Evolutionary conservation across 495 filamentous ascomycete species (phyloP).

Genomic region (Aspergillus indologenus): DNA sequence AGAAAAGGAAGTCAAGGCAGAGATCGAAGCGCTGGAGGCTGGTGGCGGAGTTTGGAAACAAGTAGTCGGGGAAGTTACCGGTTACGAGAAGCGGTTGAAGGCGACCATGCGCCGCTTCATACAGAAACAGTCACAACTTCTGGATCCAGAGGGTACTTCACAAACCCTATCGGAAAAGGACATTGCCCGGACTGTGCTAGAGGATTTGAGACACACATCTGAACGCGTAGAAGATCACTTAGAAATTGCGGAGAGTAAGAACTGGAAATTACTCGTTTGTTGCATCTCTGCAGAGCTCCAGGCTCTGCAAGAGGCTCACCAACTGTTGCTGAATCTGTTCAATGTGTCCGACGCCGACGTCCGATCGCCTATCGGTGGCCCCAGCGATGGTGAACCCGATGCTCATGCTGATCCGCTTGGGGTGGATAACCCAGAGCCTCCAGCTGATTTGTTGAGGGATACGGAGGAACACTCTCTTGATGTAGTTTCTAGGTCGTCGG

Average conservation of each 20-base stretch:
- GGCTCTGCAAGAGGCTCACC: conserved; percentile 69
- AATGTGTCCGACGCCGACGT: conserved; percentile 24
- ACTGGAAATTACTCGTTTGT: conserved; percentile 86
- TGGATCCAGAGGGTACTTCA: conserved; percentile 12
- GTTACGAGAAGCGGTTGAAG: conserved; percentile 65
- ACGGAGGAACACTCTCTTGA: conserved; percentile 23
- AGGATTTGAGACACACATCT: conserved; percentile 43
- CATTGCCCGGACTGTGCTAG: conserved; percentile 35
- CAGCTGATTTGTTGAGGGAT: conserved; percentile 40
- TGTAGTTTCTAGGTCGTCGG: conserved; percentile 33
- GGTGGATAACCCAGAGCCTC: conserved; percentile 36
- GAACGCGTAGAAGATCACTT: conserved; percentile 37
- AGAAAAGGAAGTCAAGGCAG: conserved; percentile 59
- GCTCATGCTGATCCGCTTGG: conserved; percentile 22
- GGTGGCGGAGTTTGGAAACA: conserved; percentile 79
- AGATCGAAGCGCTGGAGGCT: conserved; percentile 76
- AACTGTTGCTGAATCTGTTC: conserved; percentile 58
- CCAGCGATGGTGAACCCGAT: conserved; percentile 6
- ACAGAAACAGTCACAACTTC: conserved; percentile 23
- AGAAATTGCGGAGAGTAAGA: conserved; percentile 45
- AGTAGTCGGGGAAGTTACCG: conserved; percentile 57
- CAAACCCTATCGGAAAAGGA: conserved; percentile 24
- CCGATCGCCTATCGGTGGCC: conserved; percentile 10
- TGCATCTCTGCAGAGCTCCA: conserved; percentile 87
- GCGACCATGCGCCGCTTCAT: conserved; percentile 49